phyloP scores from a whole-genome alignment of 176 grass and related monocot genomes.

The Carex cristatella region DNA sequence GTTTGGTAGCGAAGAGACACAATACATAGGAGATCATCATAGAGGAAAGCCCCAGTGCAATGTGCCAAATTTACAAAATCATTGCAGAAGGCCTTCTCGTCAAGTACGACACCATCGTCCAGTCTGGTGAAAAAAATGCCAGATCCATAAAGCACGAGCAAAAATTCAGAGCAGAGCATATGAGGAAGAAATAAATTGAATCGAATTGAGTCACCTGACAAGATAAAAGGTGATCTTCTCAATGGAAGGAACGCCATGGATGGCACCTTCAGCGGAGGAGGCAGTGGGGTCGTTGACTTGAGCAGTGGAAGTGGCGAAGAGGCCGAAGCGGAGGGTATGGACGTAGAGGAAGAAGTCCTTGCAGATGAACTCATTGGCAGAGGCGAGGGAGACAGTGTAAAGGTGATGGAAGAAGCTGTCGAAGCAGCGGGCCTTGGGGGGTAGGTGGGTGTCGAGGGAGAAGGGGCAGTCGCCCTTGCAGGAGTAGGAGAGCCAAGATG shows the following conservation, averaged over 20 bases:
- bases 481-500: slow-evolving; percentile 66
- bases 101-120: slow-evolving; percentile 69
- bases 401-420: slow-evolving; percentile 76
- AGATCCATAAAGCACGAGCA: neutral
- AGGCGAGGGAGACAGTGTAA: slow-evolving; percentile 67
- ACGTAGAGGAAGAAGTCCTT: slow-evolving; percentile 92
- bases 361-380: slow-evolving; percentile 74
- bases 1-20: slow-evolving; percentile 86
- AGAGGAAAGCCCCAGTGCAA: slow-evolving; percentile 84
- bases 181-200: neutral
- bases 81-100: slow-evolving; percentile 81
- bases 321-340: slow-evolving; percentile 50
- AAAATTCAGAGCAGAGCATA: neutral
- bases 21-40: slow-evolving; percentile 94
- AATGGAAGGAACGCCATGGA: slow-evolving; percentile 73
- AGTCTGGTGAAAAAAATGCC: slow-evolving; percentile 53
- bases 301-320: slow-evolving; percentile 87
- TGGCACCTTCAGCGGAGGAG: slow-evolving; percentile 47
- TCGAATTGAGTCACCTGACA: slow-evolving; percentile 57
- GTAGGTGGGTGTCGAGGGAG: slow-evolving; percentile 33
- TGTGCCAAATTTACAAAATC: slow-evolving; percentile 91
- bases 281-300: slow-evolving; percentile 39
- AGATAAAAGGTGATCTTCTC: slow-evolving; percentile 97
- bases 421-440: slow-evolving; percentile 48
- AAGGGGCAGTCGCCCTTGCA: slow-evolving; percentile 51